Conservation (phyloP, 2,329 filamentous ascomycete species). For the Penicillium capsulatum region DNA sequence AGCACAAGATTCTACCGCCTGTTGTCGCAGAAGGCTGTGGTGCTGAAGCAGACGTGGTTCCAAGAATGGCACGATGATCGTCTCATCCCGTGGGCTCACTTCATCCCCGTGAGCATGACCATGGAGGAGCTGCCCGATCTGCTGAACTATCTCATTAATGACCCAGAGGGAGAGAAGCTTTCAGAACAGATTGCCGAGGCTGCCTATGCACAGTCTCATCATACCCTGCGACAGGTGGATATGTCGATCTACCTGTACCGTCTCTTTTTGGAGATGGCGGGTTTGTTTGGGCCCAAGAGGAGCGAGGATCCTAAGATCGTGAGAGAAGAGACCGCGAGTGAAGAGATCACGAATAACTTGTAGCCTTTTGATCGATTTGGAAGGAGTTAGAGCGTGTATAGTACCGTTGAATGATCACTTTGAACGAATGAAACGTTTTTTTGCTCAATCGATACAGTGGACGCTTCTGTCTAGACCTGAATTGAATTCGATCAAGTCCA, state of each 20-base stretch:
- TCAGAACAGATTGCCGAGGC: conserved; percentile 1
- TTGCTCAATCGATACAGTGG: too few species aligned
- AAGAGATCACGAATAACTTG: too few species aligned
- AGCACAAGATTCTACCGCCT: conserved; percentile 23
- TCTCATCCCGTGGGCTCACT: conserved; percentile 23
- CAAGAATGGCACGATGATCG: conserved; percentile 27
- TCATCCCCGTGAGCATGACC: conserved; percentile 13
- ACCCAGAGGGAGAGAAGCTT: conserved; percentile 2
- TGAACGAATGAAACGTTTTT: too few species aligned
- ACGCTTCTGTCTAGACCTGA: too few species aligned
- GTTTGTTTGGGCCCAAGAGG: too few species aligned
- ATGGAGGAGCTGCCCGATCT: conserved; percentile 2
- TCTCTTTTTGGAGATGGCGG: conserved; percentile 1
- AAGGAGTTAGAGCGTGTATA: too few species aligned
- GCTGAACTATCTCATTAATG: conserved; percentile 2
- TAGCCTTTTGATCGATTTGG: too few species aligned
- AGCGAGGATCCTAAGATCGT: too few species aligned
- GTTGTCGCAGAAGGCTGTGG: conserved; percentile 16
- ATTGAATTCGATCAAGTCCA: too few species aligned
- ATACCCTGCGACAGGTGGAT: conserved; percentile 1
- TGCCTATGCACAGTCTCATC: conserved; percentile 1
- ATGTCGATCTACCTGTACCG: conserved; percentile 2
- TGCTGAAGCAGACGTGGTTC: conserved; percentile 21
- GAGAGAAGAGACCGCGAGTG: too few species aligned
- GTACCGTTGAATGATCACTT: too few species aligned